Evolutionary conservation across 768 basidiomycete species (phyloP).

Genomic region (Cantharellus anzutake): DNA sequence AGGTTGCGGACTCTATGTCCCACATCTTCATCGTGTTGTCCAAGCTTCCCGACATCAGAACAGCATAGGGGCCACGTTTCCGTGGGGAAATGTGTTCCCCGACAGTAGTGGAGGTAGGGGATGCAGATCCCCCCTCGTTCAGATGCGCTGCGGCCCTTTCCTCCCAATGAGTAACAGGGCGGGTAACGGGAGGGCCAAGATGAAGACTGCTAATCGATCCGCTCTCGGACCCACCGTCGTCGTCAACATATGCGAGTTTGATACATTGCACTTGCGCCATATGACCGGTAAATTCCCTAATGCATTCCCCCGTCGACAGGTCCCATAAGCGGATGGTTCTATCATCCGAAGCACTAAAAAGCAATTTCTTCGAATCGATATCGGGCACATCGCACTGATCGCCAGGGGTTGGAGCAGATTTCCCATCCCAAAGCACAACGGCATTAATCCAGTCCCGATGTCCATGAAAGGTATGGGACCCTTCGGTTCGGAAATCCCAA

Average conservation of each 20-base stretch:
- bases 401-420: constrained; percentile 7
- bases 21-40: constrained; percentile 94
- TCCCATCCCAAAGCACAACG: constrained; percentile 72
- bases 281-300: constrained; percentile 74
- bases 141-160: too few species aligned
- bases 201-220: too few species aligned
- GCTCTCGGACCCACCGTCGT: background rate
- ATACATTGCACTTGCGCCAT: constrained; percentile 90
- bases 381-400: constrained; percentile 16
- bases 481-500: constrained; percentile 83
- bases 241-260: constrained; percentile 37
- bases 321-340: constrained; percentile 92
- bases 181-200: too few species aligned
- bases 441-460: constrained; percentile 95
- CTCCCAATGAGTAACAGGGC: too few species aligned
- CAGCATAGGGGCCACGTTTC: constrained; percentile 27
- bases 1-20: constrained; percentile 77
- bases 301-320: constrained; percentile 55
- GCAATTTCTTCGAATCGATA: constrained; percentile 54
- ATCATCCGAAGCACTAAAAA: constrained; percentile 94
- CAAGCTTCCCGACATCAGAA: constrained; percentile 75
- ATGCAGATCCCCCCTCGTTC: too few species aligned
- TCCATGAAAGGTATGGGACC: constrained; percentile 81
- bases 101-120: too few species aligned
- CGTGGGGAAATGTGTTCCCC: too few species aligned